Evolutionary conservation across 305 asterid species (phyloP).

Genomic region (Fraxinus nigra): DNA sequence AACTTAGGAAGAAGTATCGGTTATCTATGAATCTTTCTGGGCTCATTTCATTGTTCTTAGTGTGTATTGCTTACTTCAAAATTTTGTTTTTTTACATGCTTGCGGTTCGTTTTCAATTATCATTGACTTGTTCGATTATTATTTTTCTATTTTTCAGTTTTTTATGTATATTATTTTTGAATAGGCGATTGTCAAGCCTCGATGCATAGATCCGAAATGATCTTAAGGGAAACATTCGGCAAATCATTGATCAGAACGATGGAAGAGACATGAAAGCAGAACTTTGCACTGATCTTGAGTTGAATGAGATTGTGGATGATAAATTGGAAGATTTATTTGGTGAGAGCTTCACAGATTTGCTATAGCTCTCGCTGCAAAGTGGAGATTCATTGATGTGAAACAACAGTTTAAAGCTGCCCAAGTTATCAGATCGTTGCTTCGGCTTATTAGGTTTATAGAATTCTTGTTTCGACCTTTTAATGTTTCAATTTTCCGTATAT

Average conservation of each 20-base stretch:
- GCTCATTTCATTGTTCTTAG: neutral
- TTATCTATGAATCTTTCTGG: neutral
- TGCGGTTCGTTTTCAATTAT: no score
- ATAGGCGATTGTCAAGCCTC: neutral
- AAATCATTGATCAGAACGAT: conserved; percentile 86
- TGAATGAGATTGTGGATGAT: conserved; percentile 82
- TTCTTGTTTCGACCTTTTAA: neutral
- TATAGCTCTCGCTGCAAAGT: conserved; percentile 89
- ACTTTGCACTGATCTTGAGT: conserved; percentile 75
- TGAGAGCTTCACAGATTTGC: conserved; percentile 99
- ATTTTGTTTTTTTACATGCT: neutral
- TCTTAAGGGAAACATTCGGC: conserved; percentile 72
- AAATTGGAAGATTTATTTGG: conserved; percentile 95
- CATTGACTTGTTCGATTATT: neutral
- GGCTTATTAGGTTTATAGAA: neutral
- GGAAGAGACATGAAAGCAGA: conserved; percentile 69
- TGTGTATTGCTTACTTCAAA: no score
- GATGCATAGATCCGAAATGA: neutral
- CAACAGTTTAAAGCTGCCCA: neutral
- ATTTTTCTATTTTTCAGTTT: neutral
- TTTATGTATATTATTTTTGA: no score
- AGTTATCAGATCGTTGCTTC: neutral
- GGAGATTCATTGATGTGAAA: conserved; percentile 85
- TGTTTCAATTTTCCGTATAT: no score
- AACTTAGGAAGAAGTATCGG: neutral